phyloP scores from a whole-genome alignment of 2,329 filamentous ascomycete species.

The Whalleya microplaca region DNA sequence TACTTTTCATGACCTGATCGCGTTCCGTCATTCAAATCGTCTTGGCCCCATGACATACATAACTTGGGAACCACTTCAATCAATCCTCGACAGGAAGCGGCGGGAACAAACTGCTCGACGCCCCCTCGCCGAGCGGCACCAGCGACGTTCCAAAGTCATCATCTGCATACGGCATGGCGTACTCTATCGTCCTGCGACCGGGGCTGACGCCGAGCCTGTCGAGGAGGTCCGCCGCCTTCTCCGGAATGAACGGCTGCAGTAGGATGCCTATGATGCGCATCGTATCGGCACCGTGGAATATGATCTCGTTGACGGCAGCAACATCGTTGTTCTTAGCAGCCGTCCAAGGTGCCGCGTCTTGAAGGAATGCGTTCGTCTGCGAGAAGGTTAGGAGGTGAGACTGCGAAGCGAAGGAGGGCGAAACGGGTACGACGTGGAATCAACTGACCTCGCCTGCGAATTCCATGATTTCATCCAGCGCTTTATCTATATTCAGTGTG shows the following conservation, averaged over 20 bases:
- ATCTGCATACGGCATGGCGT: conserved; percentile 68
- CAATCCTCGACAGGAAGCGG: conserved; percentile 48
- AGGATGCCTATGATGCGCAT: conserved; percentile 81
- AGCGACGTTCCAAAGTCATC: conserved; percentile 64
- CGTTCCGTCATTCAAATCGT: conserved; percentile 11
- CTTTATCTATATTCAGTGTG: conserved; percentile 64
- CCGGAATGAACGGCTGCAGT: conserved; percentile 88
- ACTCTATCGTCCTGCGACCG: conserved; percentile 63
- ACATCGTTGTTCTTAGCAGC: conserved; percentile 44
- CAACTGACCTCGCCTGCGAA: conserved; percentile 60
- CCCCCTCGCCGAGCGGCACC: conserved; percentile 40
- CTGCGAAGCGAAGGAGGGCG: not conserved
- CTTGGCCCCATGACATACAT: not conserved
- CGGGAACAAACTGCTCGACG: conserved; percentile 55
- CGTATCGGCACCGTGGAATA: conserved; percentile 76
- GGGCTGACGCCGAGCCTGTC: conserved; percentile 75
- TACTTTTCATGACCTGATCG: conserved; percentile 29
- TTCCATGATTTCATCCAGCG: conserved; percentile 67
- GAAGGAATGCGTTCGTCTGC: conserved; percentile 70
- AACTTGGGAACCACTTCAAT: conserved; percentile 9
- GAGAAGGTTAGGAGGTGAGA: not conserved
- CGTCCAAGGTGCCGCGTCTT: conserved; percentile 70
- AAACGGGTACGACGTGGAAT: not conserved
- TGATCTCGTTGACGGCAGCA: conserved; percentile 54
- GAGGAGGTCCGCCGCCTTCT: conserved; percentile 71